Evolutionary conservation across 2,329 filamentous ascomycete species (phyloP).

Genomic region (Neopestalotiopsis rosae): DNA sequence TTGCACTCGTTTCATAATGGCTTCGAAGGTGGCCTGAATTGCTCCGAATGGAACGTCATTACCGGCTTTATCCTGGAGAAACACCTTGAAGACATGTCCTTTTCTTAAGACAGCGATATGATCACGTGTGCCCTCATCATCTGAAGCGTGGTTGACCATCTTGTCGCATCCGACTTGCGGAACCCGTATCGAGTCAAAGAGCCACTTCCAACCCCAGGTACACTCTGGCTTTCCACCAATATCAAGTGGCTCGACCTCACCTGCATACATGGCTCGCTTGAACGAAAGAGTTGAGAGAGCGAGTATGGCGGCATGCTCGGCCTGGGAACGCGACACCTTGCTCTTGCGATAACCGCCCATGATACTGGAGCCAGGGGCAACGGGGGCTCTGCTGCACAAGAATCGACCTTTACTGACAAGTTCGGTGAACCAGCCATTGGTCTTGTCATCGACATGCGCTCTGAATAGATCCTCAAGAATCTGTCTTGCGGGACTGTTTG

Average conservation of each 20-base stretch:
- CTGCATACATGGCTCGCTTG: constrained; percentile 11
- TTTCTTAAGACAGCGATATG: constrained; percentile 18
- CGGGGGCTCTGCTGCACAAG: constrained; percentile 10
- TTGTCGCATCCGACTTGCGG: constrained; percentile 18
- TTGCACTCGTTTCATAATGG: constrained; percentile 4
- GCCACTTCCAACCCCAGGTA: constrained; percentile 19
- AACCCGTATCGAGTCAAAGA: constrained; percentile 20
- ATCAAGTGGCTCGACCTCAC: constrained; percentile 15
- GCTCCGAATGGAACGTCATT: constrained; percentile 16
- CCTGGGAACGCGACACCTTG: constrained; percentile 13
- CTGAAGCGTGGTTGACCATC: constrained; percentile 11
- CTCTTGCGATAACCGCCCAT: constrained; percentile 15
- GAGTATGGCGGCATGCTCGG: constrained; percentile 18
- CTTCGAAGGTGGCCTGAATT: constrained; percentile 17
- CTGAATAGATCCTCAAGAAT: constrained; percentile 16
- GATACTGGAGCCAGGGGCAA: constrained; percentile 15
- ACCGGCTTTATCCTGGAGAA: constrained; percentile 16
- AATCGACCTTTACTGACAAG: constrained; percentile 15
- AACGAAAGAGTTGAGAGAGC: constrained; percentile 8
- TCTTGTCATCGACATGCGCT: constrained; percentile 5
- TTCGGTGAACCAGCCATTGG: constrained; percentile 11
- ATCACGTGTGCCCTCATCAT: constrained; percentile 12
- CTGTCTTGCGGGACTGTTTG: constrained; percentile 16
- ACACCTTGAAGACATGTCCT: constrained; percentile 20
- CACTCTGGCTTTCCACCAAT: constrained; percentile 18